These are phyloP conservation scores for Agroathelia rolfsii DNA, from an alignment of 1,284 basidiomycete genomes.

Conservation along the genomic window DNA sequence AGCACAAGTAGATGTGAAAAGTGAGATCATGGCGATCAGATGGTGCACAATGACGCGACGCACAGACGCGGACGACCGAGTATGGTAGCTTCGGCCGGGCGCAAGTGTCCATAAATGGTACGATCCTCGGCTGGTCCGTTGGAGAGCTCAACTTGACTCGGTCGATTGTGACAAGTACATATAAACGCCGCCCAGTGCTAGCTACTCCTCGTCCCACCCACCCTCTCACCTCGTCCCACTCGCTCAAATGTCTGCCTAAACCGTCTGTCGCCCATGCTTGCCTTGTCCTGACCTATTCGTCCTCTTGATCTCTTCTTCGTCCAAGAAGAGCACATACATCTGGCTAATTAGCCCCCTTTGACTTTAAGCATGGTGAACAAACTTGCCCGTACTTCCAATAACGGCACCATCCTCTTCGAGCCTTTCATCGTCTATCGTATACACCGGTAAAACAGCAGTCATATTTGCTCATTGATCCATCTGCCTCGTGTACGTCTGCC, in stretches of 20 bases:
- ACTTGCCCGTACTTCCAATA: conserved; percentile 65
- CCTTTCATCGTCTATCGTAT: conserved; percentile 78
- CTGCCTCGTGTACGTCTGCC: conserved; percentile 20
- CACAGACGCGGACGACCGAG: no score
- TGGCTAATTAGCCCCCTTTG: conserved; percentile 30
- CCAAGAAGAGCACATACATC: no score
- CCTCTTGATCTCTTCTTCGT: conserved; percentile 24
- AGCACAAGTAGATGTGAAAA: no score
- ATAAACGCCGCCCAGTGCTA: conserved; percentile 10
- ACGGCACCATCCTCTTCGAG: conserved; percentile 77
- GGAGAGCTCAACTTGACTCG: no score
- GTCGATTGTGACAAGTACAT: no score
- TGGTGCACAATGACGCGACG: no score
- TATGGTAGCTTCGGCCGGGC: no score
- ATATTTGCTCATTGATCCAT: conserved; percentile 9
- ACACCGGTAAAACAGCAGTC: conserved; percentile 49
- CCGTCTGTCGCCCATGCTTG: conserved; percentile 16
- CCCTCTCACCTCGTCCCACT: conserved; percentile 20
- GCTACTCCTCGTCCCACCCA: conserved; percentile 15
- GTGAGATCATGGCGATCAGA: no score
- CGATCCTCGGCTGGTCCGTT: no score
- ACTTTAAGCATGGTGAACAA: conserved; percentile 71
- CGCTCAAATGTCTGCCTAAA: conserved; percentile 40
- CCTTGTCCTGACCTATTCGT: conserved; percentile 16
- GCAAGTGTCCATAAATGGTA: no score